These are phyloP conservation scores for Paramecium sonneborni DNA, from an alignment of 73 alveolate genomes.

Conservation along the genomic window DNA sequence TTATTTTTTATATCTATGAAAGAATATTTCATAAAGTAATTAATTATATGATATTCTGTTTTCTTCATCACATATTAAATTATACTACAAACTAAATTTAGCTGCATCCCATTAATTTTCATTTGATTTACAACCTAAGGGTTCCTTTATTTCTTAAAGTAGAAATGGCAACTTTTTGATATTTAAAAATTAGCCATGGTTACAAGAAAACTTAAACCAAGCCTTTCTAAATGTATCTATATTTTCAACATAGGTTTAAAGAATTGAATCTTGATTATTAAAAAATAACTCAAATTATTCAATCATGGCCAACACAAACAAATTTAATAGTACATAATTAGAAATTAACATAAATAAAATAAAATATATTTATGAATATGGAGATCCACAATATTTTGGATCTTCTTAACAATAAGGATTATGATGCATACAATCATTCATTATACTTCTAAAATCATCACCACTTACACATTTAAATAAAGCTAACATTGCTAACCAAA, in stretches of 20 bases:
- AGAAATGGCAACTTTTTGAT: background rate
- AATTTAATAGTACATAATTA: background rate
- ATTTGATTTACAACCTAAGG: background rate
- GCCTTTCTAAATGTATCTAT: background rate
- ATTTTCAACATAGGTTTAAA: background rate
- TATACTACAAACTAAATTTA: background rate
- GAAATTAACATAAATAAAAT: background rate
- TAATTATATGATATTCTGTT: background rate
- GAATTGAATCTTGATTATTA: background rate
- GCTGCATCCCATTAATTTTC: constrained; percentile 50
- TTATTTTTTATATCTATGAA: background rate
- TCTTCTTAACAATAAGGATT: constrained; percentile 43
- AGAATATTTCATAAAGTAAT: constrained; percentile 12
- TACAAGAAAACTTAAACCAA: constrained; percentile 35
- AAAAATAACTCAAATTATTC: constrained; percentile 31
- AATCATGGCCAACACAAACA: constrained; percentile 29
- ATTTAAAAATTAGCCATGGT: background rate
- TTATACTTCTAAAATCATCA: constrained; percentile 31
- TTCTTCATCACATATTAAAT: background rate
- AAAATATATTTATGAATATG: background rate
- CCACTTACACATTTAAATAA: background rate
- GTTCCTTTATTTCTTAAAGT: background rate
- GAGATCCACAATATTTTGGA: constrained; percentile 40
- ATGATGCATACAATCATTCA: constrained; percentile 21
- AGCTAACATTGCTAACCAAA: background rate